A percentile compares a stretch with the other conserved stretches of the same genome.
Conservation (phyloP, 2,329 filamentous ascomycete genomes). For the Cytospora piceicola region DNA sequence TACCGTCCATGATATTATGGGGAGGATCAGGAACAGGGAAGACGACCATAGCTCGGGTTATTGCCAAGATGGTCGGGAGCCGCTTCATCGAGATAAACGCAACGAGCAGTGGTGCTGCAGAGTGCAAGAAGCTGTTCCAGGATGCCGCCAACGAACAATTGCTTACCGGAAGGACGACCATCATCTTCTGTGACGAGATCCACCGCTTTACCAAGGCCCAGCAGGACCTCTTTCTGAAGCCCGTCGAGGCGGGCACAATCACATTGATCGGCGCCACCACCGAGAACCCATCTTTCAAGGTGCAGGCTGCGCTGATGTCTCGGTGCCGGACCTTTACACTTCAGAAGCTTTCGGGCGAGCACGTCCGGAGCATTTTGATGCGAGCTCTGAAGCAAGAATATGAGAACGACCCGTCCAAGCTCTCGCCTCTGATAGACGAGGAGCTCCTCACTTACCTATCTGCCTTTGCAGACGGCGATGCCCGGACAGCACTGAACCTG, state of each 20-base stretch:
- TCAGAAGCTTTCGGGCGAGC: slow-evolving; percentile 70
- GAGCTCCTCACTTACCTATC: slow-evolving; percentile 82
- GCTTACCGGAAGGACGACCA: slow-evolving; percentile 86
- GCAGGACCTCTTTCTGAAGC: slow-evolving; percentile 92
- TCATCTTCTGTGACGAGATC: slow-evolving; percentile 97
- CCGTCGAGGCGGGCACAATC: slow-evolving; percentile 87
- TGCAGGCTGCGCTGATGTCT: slow-evolving; percentile 84
- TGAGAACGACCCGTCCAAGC: slow-evolving; percentile 39
- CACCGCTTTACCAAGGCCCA: slow-evolving; percentile 90
- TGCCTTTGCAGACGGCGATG: slow-evolving; percentile 88
- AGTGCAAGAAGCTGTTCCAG: slow-evolving; percentile 89
- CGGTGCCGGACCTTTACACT: slow-evolving; percentile 91
- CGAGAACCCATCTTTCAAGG: slow-evolving; percentile 94
- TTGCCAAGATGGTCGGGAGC: slow-evolving; percentile 79
- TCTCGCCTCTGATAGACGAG: slow-evolving; percentile 68
- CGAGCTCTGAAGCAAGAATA: slow-evolving; percentile 72
- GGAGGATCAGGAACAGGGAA: slow-evolving; percentile 81
- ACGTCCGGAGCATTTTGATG: slow-evolving; percentile 73
- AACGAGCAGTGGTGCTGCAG: slow-evolving; percentile 82
- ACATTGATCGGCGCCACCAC: slow-evolving; percentile 95
- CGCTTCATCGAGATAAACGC: slow-evolving; percentile 97
- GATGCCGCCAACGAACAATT: slow-evolving; percentile 80
- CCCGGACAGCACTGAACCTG: slow-evolving; percentile 88
- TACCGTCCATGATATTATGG: slow-evolving; percentile 97
- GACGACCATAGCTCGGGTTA: slow-evolving; percentile 89